A percentile compares a stretch with the other conserved stretches of the same genome.
Conservation (phyloP, 2,329 filamentous ascomycete species). For the Scytalidium sp. region DNA sequence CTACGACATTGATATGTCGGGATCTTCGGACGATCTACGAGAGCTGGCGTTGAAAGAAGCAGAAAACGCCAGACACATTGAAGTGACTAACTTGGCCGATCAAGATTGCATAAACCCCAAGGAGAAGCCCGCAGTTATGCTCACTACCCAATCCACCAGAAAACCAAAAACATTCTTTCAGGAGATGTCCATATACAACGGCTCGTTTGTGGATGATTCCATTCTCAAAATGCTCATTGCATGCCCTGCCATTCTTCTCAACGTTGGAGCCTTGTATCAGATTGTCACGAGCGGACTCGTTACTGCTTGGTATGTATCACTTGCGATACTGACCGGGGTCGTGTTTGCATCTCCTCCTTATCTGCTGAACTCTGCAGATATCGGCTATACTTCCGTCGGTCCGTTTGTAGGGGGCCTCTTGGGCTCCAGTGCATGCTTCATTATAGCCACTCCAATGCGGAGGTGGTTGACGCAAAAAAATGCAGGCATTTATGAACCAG, state of each 20-base stretch:
- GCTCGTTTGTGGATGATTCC: slow-evolving; percentile 33
- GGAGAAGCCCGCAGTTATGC: not conserved
- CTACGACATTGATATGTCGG: slow-evolving; percentile 11
- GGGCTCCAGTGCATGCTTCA: slow-evolving; percentile 29
- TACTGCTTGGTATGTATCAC: slow-evolving; percentile 39
- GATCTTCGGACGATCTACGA: slow-evolving; percentile 12
- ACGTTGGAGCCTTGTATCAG: slow-evolving; percentile 48
- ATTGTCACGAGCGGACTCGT: slow-evolving; percentile 42
- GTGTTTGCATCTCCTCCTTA: slow-evolving; percentile 49
- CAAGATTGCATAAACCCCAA: too few species aligned
- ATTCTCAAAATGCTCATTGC: slow-evolving; percentile 35
- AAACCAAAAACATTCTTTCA: slow-evolving; percentile 33
- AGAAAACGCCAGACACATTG: too few species aligned
- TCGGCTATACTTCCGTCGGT: slow-evolving; percentile 40
- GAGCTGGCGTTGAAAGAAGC: too few species aligned
- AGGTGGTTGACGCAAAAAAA: slow-evolving; percentile 44
- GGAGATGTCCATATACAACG: slow-evolving; percentile 34
- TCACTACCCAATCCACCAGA: slow-evolving; percentile 3
- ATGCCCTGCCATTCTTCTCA: slow-evolving; percentile 47
- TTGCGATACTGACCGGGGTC: slow-evolving; percentile 38
- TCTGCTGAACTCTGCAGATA: slow-evolving; percentile 34
- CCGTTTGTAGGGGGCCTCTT: slow-evolving; percentile 37
- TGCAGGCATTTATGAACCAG: slow-evolving; percentile 49
- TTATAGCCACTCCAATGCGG: slow-evolving; percentile 33
- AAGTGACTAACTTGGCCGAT: too few species aligned